Evolutionary conservation across 2,329 filamentous ascomycete genomes (phyloP), one percentile per base, ranked within the genome.

Genomic region (Bipolaris gigantea): DNA sequence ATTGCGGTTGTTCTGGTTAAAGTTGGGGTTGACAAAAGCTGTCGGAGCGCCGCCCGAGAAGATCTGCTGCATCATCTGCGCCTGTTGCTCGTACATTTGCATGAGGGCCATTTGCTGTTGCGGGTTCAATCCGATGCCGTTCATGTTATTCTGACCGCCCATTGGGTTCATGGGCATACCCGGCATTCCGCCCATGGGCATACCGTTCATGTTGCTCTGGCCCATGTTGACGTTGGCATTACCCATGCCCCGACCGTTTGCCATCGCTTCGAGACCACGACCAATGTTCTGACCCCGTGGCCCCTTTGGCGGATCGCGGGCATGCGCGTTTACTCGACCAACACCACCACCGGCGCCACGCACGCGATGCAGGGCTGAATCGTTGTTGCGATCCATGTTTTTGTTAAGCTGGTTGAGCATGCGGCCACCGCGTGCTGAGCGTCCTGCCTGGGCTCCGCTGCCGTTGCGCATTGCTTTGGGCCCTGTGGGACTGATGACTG

Each of bases 401-500:
- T 90, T 90, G 71, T 88, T 86, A 70, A 95, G 84, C 64, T 97
- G 91, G 45, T 91, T 90, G 52, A 97, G 81, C 80, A 97, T 86
- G 57, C 90, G 86, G 73, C 91, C 92, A 38, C 64, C 62, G 62
- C 90, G 86, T 55, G 66, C 75, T 49, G 71, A 76, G 49, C 49
- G 66, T 19, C 51, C 52, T 56, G 60, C 52, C 48, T 63, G 61
- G 16, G 59, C 50, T 25, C 67, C 69, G 64, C 79, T 84, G 48
- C 85, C 85, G 72, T 89, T 90, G 69, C 94, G 89, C 92, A 97
- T 96, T 32, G 92, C 92, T 73, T 92, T 94, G 16, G 94, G 94
- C 52, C 93, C 94, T 47, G 92, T 97, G 9, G 94, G 94, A 69
- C 93, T 97, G 67, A n/a, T n/a, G 25, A 16, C n/a, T 50, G 60